Evolutionary conservation across 805 yeast species (phyloP).

Genomic region (Nakazawaea siamensis): DNA sequence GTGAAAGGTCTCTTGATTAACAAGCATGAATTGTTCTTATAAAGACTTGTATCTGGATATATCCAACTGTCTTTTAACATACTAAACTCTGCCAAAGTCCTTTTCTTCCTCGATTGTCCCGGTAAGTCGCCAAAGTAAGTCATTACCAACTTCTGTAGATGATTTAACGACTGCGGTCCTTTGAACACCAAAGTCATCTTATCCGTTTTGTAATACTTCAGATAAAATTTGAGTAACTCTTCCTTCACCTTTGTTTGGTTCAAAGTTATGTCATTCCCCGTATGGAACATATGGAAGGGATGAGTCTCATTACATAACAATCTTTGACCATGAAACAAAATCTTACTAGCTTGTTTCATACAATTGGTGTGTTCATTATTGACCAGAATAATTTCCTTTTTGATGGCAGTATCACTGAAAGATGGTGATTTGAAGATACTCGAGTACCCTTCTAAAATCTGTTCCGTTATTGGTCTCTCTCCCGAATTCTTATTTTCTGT

Average conservation of each 20-base stretch:
- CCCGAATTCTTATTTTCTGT: neutral
- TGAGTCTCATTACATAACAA: slow-evolving; percentile 37
- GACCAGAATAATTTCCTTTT: slow-evolving; percentile 50
- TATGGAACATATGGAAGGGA: slow-evolving; percentile 54
- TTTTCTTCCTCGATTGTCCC: too few species aligned
- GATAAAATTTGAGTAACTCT: slow-evolving; percentile 30
- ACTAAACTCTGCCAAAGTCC: neutral
- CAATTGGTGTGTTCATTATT: slow-evolving; percentile 64
- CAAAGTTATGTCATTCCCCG: slow-evolving; percentile 54
- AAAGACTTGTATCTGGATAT: slow-evolving; percentile 11
- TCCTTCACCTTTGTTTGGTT: slow-evolving; percentile 27
- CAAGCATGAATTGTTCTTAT: slow-evolving; percentile 19
- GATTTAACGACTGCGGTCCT: slow-evolving; percentile 60
- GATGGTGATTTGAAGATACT: slow-evolving; percentile 42
- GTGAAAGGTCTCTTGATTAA: slow-evolving; percentile 11
- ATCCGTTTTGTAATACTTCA: slow-evolving; percentile 31
- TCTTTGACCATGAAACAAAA: slow-evolving; percentile 51
- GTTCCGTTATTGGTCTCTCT: slow-evolving; percentile 32
- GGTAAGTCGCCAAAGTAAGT: slow-evolving; percentile 34
- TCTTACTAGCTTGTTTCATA: slow-evolving; percentile 30
- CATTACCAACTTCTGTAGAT: slow-evolving; percentile 42
- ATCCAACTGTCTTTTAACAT: neutral
- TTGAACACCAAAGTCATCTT: slow-evolving; percentile 52
- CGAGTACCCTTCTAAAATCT: slow-evolving; percentile 40
- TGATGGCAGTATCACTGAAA: slow-evolving; percentile 32